These are phyloP conservation scores for Cordyceps fumosorosea DNA, from an alignment of 2,329 filamentous ascomycete species.

Conservation along the genomic window DNA sequence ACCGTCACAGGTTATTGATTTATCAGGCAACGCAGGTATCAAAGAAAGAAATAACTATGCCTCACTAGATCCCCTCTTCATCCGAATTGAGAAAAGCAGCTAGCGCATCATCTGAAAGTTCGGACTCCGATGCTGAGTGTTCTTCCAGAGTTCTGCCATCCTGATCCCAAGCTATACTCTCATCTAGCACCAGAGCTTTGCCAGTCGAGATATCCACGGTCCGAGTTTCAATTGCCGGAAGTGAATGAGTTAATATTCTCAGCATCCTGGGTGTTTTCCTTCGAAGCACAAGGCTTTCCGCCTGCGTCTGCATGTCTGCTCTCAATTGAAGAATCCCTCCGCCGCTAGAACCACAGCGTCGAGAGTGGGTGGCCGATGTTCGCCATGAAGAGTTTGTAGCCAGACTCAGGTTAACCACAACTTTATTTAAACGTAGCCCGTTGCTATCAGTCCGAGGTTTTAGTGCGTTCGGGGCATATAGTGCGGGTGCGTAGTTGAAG, in stretches of 20 bases:
- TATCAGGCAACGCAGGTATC: too few species aligned
- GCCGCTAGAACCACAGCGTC: slow-evolving; percentile 7
- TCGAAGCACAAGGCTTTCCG: slow-evolving; percentile 13
- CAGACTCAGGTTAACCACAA: slow-evolving; percentile 17
- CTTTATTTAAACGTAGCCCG: slow-evolving; percentile 10
- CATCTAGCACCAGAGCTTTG: slow-evolving; percentile 17
- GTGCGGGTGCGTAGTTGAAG: slow-evolving; percentile 17
- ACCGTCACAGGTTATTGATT: too few species aligned
- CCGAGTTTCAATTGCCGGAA: slow-evolving; percentile 14
- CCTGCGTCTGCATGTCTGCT: slow-evolving; percentile 15
- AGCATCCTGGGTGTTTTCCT: slow-evolving; percentile 16
- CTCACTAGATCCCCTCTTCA: not conserved
- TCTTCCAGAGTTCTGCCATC: slow-evolving; percentile 16
- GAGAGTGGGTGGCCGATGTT: slow-evolving; percentile 16
- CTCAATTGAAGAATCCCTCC: slow-evolving; percentile 14
- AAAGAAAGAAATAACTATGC: not conserved
- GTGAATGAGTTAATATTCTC: slow-evolving; percentile 17
- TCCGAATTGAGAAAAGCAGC: slow-evolving; percentile 5
- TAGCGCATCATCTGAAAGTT: slow-evolving; percentile 15
- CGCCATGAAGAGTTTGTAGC: slow-evolving; percentile 1
- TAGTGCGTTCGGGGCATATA: slow-evolving; percentile 17
- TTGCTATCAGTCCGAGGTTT: slow-evolving; percentile 12
- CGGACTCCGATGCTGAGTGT: slow-evolving; percentile 14
- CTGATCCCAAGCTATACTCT: slow-evolving; percentile 16
- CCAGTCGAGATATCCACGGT: slow-evolving; percentile 18